A percentile compares a stretch with the other conserved stretches of the same genome.
Conservation (phyloP, 164 flowering plant species). For the Stephania yunnanensis region DNA sequence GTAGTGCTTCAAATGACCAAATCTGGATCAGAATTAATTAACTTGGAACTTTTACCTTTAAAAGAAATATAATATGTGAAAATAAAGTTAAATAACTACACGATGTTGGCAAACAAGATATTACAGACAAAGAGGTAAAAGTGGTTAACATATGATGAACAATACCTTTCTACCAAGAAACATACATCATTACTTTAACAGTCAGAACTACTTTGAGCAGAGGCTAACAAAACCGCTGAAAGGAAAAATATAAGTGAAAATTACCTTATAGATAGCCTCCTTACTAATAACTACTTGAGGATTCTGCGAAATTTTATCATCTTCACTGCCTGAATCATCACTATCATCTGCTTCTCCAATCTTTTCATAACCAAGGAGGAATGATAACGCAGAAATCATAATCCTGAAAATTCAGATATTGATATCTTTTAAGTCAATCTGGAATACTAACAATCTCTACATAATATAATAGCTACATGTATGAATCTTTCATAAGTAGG, state of each 20-base stretch:
- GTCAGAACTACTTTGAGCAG: too few relatives aligned
- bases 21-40: too few relatives aligned
- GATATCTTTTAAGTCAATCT: background rate
- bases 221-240: background rate
- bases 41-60: background rate
- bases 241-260: background rate
- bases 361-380: conserved; percentile 85
- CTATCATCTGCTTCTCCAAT: conserved; percentile 60
- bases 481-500: background rate
- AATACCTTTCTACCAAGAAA: too few relatives aligned
- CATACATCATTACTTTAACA: too few relatives aligned
- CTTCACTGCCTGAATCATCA: conserved; percentile 72
- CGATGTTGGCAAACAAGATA: background rate
- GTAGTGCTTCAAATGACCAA: too few relatives aligned
- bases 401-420: conserved; percentile 40
- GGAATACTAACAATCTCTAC: background rate
- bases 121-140: background rate
- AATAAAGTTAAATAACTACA: background rate
- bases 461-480: background rate
- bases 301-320: conserved; percentile 39
- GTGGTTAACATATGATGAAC: too few relatives aligned
- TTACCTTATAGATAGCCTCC: conserved; percentile 79
- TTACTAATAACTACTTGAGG: conserved; percentile 48
- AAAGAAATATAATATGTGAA: background rate
- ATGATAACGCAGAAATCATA: conserved; percentile 70